A percentile compares a stretch with the other conserved stretches of the same genome.
Conservation (phyloP, 352 stramenopile genomes). For the Pythium coloratum region DNA sequence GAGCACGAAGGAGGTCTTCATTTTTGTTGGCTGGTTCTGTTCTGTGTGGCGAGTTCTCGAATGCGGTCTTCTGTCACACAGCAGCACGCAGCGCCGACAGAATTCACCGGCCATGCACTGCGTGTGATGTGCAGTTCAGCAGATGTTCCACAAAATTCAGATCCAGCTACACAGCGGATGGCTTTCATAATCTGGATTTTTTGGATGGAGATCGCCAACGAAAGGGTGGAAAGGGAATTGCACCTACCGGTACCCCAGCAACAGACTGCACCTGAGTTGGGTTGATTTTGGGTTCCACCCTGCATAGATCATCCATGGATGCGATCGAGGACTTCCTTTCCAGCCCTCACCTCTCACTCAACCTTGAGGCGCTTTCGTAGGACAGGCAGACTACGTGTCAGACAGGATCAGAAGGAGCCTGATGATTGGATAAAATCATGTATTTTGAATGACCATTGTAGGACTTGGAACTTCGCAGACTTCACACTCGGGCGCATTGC, state of each 20-base stretch:
- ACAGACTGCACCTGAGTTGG: conserved; percentile 1
- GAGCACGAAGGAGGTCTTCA: conserved; percentile 25
- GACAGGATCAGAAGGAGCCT: too few relatives aligned
- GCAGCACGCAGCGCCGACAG: too few relatives aligned
- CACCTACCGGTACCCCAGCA: neutral
- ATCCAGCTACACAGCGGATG: neutral
- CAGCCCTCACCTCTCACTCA: too few relatives aligned
- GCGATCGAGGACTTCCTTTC: too few relatives aligned
- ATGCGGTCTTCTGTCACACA: neutral
- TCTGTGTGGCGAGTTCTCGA: conserved; percentile 2
- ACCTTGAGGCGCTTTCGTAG: too few relatives aligned
- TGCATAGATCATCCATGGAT: too few relatives aligned
- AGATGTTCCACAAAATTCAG: conserved; percentile 6
- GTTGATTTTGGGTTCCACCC: neutral
- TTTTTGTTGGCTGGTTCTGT: conserved; percentile 8
- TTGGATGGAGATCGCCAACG: neutral
- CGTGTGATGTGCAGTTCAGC: conserved; percentile 1
- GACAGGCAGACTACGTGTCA: too few relatives aligned
- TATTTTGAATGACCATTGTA: too few relatives aligned
- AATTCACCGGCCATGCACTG: neutral
- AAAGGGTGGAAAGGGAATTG: neutral
- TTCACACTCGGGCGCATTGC: too few relatives aligned
- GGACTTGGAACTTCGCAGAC: too few relatives aligned
- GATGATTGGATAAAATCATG: too few relatives aligned
- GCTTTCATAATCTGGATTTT: neutral